Evolutionary conservation across 2,329 filamentous ascomycete species (phyloP).

Genomic region (Penicillium sp.): DNA sequence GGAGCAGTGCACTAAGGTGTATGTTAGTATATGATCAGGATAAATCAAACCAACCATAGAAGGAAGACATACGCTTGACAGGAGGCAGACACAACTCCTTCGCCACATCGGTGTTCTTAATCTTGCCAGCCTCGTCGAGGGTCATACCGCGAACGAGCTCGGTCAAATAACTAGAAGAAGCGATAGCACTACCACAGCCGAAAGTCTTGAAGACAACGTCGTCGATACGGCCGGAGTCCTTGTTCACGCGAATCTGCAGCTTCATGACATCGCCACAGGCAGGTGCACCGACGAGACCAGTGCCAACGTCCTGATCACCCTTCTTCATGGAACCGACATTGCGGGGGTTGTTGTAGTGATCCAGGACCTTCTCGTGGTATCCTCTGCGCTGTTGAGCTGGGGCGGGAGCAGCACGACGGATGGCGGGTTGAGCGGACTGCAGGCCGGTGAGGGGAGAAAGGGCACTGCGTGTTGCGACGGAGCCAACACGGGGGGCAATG

Average conservation of each 20-base stretch:
- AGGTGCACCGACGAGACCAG: slow-evolving; percentile 85
- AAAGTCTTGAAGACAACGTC: slow-evolving; percentile 99
- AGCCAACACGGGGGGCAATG: slow-evolving; percentile 53
- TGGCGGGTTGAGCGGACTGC: slow-evolving; percentile 43
- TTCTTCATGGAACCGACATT: slow-evolving; percentile 80
- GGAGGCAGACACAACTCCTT: slow-evolving; percentile 92
- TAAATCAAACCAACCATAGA: background rate
- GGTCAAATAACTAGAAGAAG: slow-evolving; percentile 89
- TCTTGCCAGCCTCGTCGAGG: slow-evolving; percentile 84
- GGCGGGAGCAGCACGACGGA: slow-evolving; percentile 32
- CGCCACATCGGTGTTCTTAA: slow-evolving; percentile 97
- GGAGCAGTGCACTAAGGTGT: slow-evolving; percentile 71
- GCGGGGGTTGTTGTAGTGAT: slow-evolving; percentile 77
- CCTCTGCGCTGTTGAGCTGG: slow-evolving; percentile 42
- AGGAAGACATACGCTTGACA: slow-evolving; percentile 68
- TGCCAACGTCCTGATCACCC: slow-evolving; percentile 78
- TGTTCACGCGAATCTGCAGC: slow-evolving; percentile 88
- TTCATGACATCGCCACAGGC: slow-evolving; percentile 94
- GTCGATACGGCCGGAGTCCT: slow-evolving; percentile 79
- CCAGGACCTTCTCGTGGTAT: slow-evolving; percentile 72
- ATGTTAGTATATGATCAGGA: slow-evolving; percentile 10
- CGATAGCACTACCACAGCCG: slow-evolving; percentile 91
- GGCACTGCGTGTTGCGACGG: slow-evolving; percentile 49
- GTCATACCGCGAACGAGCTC: slow-evolving; percentile 96
- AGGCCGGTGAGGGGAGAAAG: slow-evolving; percentile 46